Evolutionary conservation across 148 eudicot species (phyloP).

Genomic region (Vaccinium macrocarpon): DNA sequence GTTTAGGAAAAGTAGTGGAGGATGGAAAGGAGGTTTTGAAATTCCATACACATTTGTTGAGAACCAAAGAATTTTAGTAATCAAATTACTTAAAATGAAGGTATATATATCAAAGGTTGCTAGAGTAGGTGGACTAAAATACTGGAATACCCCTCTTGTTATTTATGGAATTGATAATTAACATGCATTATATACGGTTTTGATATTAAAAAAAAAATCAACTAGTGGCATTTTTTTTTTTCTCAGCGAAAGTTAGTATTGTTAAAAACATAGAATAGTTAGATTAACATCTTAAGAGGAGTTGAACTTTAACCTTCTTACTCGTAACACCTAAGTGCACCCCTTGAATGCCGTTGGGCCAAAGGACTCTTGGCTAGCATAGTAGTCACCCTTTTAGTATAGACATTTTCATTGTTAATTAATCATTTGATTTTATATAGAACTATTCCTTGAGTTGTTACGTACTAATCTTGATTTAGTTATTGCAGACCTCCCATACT

Average conservation of each 20-base stretch:
- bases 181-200: too few species aligned
- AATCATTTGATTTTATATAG: not conserved
- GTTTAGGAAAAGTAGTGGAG: conserved; percentile 53
- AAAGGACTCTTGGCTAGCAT: not conserved
- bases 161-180: too few species aligned
- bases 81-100: not conserved
- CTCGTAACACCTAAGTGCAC: too few species aligned
- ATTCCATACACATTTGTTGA: conserved; percentile 32
- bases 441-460: not conserved
- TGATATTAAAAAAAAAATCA: too few species aligned
- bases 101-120: not conserved
- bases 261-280: too few species aligned
- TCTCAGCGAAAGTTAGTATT: too few species aligned
- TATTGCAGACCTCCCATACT: too few species aligned
- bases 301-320: too few species aligned
- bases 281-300: too few species aligned
- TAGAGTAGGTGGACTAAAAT: not conserved
- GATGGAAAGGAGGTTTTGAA: conserved; percentile 55
- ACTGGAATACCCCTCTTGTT: conserved; percentile 9
- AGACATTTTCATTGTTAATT: not conserved
- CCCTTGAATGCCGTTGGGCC: too few species aligned
- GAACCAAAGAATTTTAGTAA: not conserved
- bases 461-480: not conserved
- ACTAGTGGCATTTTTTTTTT: too few species aligned
- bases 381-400: not conserved